These are phyloP conservation scores for Cordyceps militaris DNA, from an alignment of 2,329 filamentous ascomycete genomes.

Conservation along the genomic window DNA sequence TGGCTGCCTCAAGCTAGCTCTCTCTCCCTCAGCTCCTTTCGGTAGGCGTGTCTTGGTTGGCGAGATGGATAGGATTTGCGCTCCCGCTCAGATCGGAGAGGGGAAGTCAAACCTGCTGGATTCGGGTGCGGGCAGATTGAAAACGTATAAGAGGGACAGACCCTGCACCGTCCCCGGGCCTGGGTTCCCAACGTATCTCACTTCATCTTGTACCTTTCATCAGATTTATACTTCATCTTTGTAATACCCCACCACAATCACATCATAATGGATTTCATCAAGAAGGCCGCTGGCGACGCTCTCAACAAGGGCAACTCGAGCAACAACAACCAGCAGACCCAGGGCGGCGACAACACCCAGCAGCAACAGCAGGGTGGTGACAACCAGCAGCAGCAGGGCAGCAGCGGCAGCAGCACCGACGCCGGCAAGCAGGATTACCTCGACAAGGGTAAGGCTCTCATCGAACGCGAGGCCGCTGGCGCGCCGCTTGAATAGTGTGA, in stretches of 20 bases:
- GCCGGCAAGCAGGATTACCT: conserved; percentile 27
- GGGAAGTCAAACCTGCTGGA: conserved; percentile 5
- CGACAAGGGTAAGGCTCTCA: conserved; percentile 29
- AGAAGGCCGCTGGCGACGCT: conserved; percentile 24
- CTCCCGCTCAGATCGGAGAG: conserved; percentile 2
- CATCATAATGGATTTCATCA: conserved; percentile 33
- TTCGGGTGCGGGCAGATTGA: neutral
- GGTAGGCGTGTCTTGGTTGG: neutral
- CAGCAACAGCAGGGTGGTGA: conserved; percentile 13
- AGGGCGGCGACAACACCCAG: neutral
- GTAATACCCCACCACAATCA: neutral
- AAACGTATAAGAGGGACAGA: conserved; percentile 17
- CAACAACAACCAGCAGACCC: neutral
- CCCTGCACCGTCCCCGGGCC: conserved; percentile 1
- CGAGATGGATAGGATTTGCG: conserved; percentile 1
- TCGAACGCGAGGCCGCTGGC: neutral
- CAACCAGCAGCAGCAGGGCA: conserved; percentile 11
- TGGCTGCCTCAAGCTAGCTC: neutral
- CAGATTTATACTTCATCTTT: neutral
- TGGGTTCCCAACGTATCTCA: neutral
- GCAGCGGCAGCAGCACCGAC: neutral
- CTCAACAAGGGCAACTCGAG: conserved; percentile 14
- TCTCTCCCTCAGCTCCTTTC: neutral
- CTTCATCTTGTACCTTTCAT: neutral
- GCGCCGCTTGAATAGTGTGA: neutral